Evolutionary conservation across 208 protist genomes (phyloP), one percentile per base, ranked within the genome.

Genomic region (Angomonas deanei): DNA sequence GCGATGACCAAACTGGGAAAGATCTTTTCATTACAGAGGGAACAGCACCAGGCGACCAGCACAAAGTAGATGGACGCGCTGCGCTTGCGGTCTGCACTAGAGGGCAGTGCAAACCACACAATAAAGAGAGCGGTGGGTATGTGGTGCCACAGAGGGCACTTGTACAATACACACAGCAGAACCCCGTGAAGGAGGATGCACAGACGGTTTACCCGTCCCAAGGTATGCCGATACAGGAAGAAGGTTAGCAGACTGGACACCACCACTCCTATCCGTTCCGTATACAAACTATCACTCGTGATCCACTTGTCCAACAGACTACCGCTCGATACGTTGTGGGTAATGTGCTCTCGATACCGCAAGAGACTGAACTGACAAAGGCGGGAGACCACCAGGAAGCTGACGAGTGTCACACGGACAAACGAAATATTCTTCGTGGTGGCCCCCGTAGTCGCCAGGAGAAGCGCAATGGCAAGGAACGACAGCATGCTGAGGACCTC

Each of bases 11-110:
- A 61, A 31, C 74, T 64, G 5, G 72, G 67, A 13, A 77, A 55
- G 11, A 73, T 62, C 19, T 72, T 61, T 19, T 75, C 79, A 68
- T 81, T 85, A 64, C 84, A 91, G 15, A 91, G 56, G 0, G 75
- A 74, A 19, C 46, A 65, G 27, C 68, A 52, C 84, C 84, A 91
- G 2, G 86, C 39, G n/a, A 81, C 73, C 21, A 70, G 36, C 0
- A 76, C 53, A 11, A 86, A 36, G 49, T 87, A 91, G 30, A 54
- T 27, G 24, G 42, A 5, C 28, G 23, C 28, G 5, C 28, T 2
- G n/a, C 38, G 50, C 52, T 26, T 2, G 17, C 19, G 63, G 21
- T 24, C 55, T 39, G 28, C 58, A 34, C 3, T 21, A 52, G 26
- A 11, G 39, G 39, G 3, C 17, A 13, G 63, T 13, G 42, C 13